Percentiles rank a stretch among this genome's conserved stretches.
phyloP scores from a whole-genome alignment of 2,329 filamentous ascomycete genomes.

The Davidsoniella eucalypti region DNA sequence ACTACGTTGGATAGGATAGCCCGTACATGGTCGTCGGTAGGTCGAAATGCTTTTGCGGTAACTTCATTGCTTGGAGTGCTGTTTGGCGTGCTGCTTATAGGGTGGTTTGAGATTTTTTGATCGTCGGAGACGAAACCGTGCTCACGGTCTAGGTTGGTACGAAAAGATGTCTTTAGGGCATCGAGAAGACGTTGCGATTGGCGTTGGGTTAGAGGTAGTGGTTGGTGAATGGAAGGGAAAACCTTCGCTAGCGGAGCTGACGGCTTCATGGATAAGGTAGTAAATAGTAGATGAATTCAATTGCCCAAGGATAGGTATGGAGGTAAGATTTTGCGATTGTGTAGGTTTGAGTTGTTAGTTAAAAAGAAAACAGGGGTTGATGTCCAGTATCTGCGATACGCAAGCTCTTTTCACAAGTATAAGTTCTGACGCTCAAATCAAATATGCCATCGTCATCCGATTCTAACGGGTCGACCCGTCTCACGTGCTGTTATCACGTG shows the following conservation, averaged over 20 bases:
- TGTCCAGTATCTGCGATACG: too few relatives aligned
- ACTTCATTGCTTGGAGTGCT: slow-evolving; percentile 10
- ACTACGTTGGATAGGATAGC: slow-evolving; percentile 41
- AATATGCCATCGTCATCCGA: too few relatives aligned
- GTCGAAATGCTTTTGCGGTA: slow-evolving; percentile 15
- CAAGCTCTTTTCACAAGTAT: too few relatives aligned
- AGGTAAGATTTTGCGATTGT: too few relatives aligned
- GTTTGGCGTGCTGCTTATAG: not conserved
- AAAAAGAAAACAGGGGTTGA: too few relatives aligned
- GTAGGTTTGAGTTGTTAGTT: too few relatives aligned
- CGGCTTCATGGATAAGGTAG: slow-evolving; percentile 3
- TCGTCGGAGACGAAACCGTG: slow-evolving; percentile 29
- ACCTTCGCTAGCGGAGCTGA: slow-evolving; percentile 16
- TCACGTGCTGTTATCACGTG: too few relatives aligned
- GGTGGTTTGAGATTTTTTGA: slow-evolving; percentile 4
- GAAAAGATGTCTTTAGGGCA: slow-evolving; percentile 39
- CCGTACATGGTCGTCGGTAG: slow-evolving; percentile 35
- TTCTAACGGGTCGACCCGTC: too few relatives aligned
- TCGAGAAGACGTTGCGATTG: slow-evolving; percentile 39
- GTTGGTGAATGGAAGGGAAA: slow-evolving; percentile 33
- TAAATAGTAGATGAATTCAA: not conserved
- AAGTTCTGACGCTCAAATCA: too few relatives aligned
- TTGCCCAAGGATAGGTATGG: not conserved
- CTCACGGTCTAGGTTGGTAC: slow-evolving; percentile 40
- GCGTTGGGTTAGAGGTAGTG: slow-evolving; percentile 31